Percentiles rank a stretch among this genome's conserved stretches.
phyloP scores from a whole-genome alignment of 2,329 filamentous ascomycete genomes.

The Fusarium sp. region DNA sequence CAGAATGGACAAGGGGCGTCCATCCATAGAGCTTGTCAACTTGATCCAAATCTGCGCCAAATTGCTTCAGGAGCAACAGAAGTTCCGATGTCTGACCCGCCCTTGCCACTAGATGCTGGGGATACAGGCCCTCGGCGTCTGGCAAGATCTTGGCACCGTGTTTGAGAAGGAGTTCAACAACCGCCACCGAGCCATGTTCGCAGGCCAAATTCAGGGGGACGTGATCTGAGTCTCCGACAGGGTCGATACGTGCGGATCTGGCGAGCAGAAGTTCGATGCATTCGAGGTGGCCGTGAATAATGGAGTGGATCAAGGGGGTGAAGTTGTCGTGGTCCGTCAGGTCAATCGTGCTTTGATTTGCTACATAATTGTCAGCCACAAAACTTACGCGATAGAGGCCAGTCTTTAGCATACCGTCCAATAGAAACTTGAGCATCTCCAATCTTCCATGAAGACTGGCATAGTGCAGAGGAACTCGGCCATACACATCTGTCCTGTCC shows the following conservation, averaged over 20 bases:
- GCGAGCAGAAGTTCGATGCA: conserved; percentile 84
- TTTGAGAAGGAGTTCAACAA: conserved; percentile 85
- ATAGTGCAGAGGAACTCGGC: conserved; percentile 92
- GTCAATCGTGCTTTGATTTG: conserved; percentile 80
- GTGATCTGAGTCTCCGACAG: conserved; percentile 87
- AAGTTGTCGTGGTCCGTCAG: conserved; percentile 97
- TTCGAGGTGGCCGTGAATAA: conserved; percentile 84
- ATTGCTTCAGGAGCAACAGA: conserved; percentile 81
- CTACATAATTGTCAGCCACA: conserved; percentile 49
- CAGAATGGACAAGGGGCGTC: conserved; percentile 96
- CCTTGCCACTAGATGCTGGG: conserved; percentile 94
- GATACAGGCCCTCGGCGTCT: conserved; percentile 94
- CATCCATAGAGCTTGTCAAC: conserved; percentile 96
- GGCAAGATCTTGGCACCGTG: conserved; percentile 85
- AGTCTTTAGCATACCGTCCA: conserved; percentile 63
- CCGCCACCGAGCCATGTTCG: conserved; percentile 87
- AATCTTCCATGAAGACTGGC: conserved; percentile 93
- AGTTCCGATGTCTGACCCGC: conserved; percentile 85
- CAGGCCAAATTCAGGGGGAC: conserved; percentile 95
- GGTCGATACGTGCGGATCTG: conserved; percentile 85
- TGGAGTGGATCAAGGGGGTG: conserved; percentile 93
- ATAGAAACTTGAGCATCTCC: conserved; percentile 80
- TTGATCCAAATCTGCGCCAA: conserved; percentile 91
- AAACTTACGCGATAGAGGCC: neutral
- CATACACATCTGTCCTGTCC: conserved; percentile 89